Base-by-base conservation (phyloP, 805 yeast species). In the Wickerhamomyces mucosus region DNA sequence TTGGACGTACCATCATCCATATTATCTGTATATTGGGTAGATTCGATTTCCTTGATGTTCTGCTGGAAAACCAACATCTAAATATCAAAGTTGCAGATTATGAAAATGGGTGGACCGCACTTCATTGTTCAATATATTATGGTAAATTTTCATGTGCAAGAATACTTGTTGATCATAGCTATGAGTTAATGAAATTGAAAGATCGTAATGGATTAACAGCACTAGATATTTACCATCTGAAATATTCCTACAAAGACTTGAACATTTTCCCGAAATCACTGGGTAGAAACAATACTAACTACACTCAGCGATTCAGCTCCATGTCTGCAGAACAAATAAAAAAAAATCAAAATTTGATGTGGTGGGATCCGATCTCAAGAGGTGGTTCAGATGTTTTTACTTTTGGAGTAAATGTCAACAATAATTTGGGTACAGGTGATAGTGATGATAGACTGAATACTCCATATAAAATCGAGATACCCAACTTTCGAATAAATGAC, bases 41-140 rank as follows among this genome's bases (percentile, higher is more conserved):
- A 28, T 48, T 55, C 29, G 73, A 69, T 34, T 47, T 62, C 17
- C 55, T 81, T 13, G 45, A 54, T 7, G 58, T 58, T 15, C 40
- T 80, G 7, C 51, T 79, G 24, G 62, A 60, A 32, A 66, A 48
- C 39, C 63, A 67, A 7, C 63, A 66, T 13, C 46, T 69, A 15
- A 72, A 75, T 32, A 42, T 65, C 3, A 43, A 56, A 4, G 45
- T 67, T 0, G 55, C 61, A 3, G 96, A 88, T 51, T 60, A 59
- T 32, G 96, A 86, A 53, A 83, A 72, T 48, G 80, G 84, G 2
- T 86, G 94, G 79, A 80, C 82, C 26, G 72, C 84, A 17, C 59
- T 88, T 18, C 96, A 88, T 52, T 69, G 75, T 37, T 72, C 85
- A 4, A 57, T 81, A 11, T 71, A 62, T 41, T 57, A 69, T 39